Evolutionary conservation across 805 yeast species (phyloP), one percentile per base, ranked within the genome.

Genomic region (Torulaspora indica): DNA sequence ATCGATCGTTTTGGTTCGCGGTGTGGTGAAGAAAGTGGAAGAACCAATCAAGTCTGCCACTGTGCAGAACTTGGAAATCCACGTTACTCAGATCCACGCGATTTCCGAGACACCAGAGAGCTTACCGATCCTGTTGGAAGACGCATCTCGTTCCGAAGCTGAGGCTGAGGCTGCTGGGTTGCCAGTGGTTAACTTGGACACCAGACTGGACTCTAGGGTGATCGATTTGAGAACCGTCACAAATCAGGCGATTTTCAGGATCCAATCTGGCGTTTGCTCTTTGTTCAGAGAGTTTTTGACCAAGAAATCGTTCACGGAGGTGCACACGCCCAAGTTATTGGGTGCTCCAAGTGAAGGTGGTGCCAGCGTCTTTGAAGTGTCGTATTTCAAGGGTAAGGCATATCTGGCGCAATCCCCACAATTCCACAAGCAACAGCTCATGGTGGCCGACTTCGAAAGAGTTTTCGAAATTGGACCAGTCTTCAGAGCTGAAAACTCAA

Each of bases 261-360:
- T 93, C 60, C 95, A 87, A 71, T 78, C 91, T 39, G 98, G 91
- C 58, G 95, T 93, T 46, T 78, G 91, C 64, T 73, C 74, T 31
- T 72, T 95, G 61, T 93, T 93, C 78, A 81, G 95, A 66, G 98
- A 93, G 72, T 93, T 84, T 65, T 74, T 93, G 60, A 63, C 69
- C 48, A 68, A 67, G 38, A 77, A 72, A 56, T 77, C 78, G 22
- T 93, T 93, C 71, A 79, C 82, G 29, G 99, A 95, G 73, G 82
- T 89, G 56, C 99, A 93, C 71, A 84, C 97, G 9, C 99, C 99
- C 51, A 93, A 93, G 72, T 74, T 93, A 57, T 78, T 91, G 61
- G 96, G 95, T 56, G 88, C 98, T 32, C 85, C 98, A 32, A 85
- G 95, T 49, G 99, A 93, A 75, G 96, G 98, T 69, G 99, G 99